phyloP scores from a whole-genome alignment of 2,329 filamentous ascomycete genomes.

The Aquanectria penicillioides region DNA sequence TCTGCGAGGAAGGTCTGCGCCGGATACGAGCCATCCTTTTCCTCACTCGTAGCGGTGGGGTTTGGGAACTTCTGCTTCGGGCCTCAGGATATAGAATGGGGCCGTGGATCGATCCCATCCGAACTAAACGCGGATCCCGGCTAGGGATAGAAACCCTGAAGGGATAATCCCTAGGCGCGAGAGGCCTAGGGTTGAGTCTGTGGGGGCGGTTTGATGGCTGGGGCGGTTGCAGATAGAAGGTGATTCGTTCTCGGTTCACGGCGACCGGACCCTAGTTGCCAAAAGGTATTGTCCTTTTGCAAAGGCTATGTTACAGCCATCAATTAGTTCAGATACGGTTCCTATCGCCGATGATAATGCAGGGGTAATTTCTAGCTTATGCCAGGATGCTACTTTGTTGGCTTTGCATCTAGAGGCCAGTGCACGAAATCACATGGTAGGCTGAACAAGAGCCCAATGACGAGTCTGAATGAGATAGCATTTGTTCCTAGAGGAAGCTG shows the following conservation, averaged over 20 bases:
- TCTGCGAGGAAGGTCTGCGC: not conserved
- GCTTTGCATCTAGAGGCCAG: not conserved
- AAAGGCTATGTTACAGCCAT: not conserved
- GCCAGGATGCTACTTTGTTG: not conserved
- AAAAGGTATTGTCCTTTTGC: not conserved
- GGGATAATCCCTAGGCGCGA: not conserved
- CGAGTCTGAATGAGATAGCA: too few relatives aligned
- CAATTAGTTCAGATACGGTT: constrained; percentile 5
- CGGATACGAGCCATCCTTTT: not conserved
- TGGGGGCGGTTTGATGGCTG: not conserved
- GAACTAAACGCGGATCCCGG: constrained; percentile 1
- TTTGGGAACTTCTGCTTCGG: constrained; percentile 17
- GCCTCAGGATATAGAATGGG: not conserved
- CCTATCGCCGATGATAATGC: constrained; percentile 2
- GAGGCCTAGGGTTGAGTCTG: not conserved
- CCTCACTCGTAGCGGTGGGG: not conserved
- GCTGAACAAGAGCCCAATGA: not conserved
- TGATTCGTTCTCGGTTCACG: not conserved
- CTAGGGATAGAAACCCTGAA: not conserved
- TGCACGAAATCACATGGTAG: not conserved
- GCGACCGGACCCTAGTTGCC: too few relatives aligned
- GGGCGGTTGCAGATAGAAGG: not conserved
- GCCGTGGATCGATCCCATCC: constrained; percentile 7
- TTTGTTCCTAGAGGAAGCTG: too few relatives aligned
- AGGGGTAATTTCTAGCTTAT: not conserved